Conservation (phyloP, 78 protist genomes). For the Emiliania huxleyi region DNA sequence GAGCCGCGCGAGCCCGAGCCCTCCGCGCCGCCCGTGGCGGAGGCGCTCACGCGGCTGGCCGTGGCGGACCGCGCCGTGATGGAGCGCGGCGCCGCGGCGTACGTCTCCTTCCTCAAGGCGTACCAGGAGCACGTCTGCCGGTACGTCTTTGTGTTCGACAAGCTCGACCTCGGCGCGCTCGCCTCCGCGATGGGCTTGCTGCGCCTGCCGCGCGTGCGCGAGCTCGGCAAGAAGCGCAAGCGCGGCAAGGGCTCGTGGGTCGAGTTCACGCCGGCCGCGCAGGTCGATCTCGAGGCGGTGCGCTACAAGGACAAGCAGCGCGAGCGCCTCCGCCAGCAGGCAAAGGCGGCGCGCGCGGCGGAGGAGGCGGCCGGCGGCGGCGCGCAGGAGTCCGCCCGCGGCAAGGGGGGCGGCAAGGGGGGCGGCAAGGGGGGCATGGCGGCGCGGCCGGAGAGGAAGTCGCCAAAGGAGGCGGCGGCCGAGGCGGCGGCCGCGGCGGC, state of each 20-base stretch:
- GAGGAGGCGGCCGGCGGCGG: not conserved
- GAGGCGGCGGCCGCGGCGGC: not conserved
- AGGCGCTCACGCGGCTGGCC: not conserved
- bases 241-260: not conserved
- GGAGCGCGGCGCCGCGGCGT: constrained; percentile 52
- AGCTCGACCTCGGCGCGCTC: constrained; percentile 54
- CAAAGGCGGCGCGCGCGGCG: not conserved
- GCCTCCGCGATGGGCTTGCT: constrained; percentile 30
- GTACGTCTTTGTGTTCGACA: constrained; percentile 64
- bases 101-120: constrained; percentile 72
- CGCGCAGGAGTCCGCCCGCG: not conserved
- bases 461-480: not conserved
- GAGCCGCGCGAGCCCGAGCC: not conserved
- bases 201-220: not conserved
- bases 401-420: not conserved
- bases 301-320: constrained; percentile 35
- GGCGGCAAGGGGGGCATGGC: not conserved
- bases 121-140: constrained; percentile 76
- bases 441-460: not conserved
- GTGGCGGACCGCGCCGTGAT: constrained; percentile 49
- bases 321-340: constrained; percentile 22
- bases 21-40: not conserved
- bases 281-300: not conserved
- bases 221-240: not conserved
- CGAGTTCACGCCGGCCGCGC: not conserved